phyloP scores from a whole-genome alignment of 139 green algal species.

The Ostreobium quekettii region DNA sequence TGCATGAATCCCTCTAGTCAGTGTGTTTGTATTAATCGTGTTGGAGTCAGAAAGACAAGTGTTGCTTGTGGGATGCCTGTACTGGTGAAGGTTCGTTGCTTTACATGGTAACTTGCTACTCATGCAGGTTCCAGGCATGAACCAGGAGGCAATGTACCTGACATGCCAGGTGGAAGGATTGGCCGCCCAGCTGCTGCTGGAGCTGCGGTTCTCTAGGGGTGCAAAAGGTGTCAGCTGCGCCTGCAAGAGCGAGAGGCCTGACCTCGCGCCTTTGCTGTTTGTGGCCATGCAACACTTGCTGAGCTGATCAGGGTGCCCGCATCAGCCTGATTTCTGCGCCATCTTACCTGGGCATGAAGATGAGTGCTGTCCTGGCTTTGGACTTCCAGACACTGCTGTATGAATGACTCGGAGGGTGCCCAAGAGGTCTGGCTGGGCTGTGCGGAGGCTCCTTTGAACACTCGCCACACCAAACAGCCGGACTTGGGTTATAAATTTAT shows the following conservation, averaged over 20 bases:
- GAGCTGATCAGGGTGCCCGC: too few species aligned
- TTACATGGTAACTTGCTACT: background rate
- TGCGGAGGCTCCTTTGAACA: too few species aligned
- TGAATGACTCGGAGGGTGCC: too few species aligned
- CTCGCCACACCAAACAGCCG: too few species aligned
- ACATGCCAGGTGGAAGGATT: conserved; percentile 32
- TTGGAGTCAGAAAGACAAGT: background rate
- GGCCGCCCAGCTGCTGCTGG: conserved; percentile 38
- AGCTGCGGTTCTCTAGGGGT: conserved; percentile 36
- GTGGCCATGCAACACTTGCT: conserved; percentile 29
- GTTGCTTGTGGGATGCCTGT: background rate
- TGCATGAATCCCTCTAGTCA: background rate
- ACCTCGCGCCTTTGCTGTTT: conserved; percentile 38
- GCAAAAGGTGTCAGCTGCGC: conserved; percentile 36
- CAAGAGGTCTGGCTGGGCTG: too few species aligned
- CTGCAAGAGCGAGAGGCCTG: conserved; percentile 40
- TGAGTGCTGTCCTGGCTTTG: too few species aligned
- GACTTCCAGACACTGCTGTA: too few species aligned
- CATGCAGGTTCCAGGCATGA: conserved; percentile 40
- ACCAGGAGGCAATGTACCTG: conserved; percentile 54
- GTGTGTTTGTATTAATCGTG: background rate
- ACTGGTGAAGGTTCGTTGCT: background rate
- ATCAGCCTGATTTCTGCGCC: too few species aligned
- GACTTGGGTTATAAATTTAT: too few species aligned
- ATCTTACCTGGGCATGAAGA: too few species aligned